Base-by-base conservation (phyloP, 306 rosid species). In the Calophaca sinica region DNA sequence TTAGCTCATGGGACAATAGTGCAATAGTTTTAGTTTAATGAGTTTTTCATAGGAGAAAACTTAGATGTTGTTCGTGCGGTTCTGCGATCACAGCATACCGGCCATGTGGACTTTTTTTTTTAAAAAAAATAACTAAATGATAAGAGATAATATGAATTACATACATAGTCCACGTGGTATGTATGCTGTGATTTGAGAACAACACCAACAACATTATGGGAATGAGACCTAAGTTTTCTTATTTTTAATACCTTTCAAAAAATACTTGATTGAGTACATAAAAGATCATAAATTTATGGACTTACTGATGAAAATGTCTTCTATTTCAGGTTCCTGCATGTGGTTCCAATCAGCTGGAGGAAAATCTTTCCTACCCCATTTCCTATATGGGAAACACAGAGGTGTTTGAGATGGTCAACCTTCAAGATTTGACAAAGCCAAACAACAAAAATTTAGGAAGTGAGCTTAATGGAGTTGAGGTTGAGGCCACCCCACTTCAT, bases 301-400 rank as follows among this genome's bases (percentile, higher is more conserved):
- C 7, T 14, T 59, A 3, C n/a, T 46, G 38, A 35, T 12, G 15
- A 50, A 33, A n/a, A 9, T 48, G 12, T 61, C 6, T 39, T 54
- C 3, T 31, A 31, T 82, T 84, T 72, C 87, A 88, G 93, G 89
- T 61, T 60, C 79, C 73, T 57, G 32, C 72, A 60, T 66, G 82
- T 71, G 59, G 70, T 65, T 81, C 86, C 11, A 80, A 75, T 58
- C 20, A 76, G 32, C 53, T 54, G n/a, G 80, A 61, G 49, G 84
- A 75, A 75, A 80, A 58, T 64, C 66, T 58, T 42, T 14, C 71
- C 8, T 68, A 58, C 64, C 51, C 68, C 14, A 35, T 15, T 44
- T 62, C 52, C 13, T 75, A 14, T 52, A 64, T 74, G 78, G 83
- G 31, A 71, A 84, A 82, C 68, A 73, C 79, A 0, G 68, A 83